Conservation (phyloP, 495 filamentous ascomycete species). For the Bacidia rubella region DNA sequence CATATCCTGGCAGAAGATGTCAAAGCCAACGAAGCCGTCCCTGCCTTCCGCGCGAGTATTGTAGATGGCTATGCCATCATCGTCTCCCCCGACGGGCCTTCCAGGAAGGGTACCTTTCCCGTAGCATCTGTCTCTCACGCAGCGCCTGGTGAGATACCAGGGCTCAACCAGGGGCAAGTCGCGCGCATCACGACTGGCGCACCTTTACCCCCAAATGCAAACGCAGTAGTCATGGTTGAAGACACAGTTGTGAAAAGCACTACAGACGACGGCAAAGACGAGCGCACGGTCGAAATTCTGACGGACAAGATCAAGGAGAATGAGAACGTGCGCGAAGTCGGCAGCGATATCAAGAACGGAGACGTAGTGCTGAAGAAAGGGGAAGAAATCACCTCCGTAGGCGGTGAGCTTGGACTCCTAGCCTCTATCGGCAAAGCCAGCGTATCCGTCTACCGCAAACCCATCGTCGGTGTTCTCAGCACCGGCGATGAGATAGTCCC, state of each 20-base stretch:
- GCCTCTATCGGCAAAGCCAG: slow-evolving; percentile 67
- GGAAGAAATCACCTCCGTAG: slow-evolving; percentile 64
- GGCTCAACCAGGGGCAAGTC: slow-evolving; percentile 58
- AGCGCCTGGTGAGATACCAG: slow-evolving; percentile 43
- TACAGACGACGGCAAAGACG: slow-evolving; percentile 71
- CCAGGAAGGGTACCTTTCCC: slow-evolving; percentile 65
- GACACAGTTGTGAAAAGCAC: slow-evolving; percentile 62
- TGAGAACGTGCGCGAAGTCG: slow-evolving; percentile 84
- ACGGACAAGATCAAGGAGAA: slow-evolving; percentile 58
- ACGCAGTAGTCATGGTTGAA: slow-evolving; percentile 94
- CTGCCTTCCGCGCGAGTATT: slow-evolving; percentile 88
- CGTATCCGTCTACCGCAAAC: slow-evolving; percentile 64
- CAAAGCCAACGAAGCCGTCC: slow-evolving; percentile 64
- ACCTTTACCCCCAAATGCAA: slow-evolving; percentile 76
- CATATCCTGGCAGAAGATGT: slow-evolving; percentile 74
- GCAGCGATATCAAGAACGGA: slow-evolving; percentile 66
- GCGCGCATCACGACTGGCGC: slow-evolving; percentile 90
- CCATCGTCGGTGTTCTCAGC: slow-evolving; percentile 74
- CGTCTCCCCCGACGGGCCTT: slow-evolving; percentile 41
- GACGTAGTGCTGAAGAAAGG: slow-evolving; percentile 59
- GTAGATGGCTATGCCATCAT: slow-evolving; percentile 91
- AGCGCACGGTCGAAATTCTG: slow-evolving; percentile 73
- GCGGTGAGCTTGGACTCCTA: slow-evolving; percentile 81
- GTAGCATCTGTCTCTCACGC: slow-evolving; percentile 83
- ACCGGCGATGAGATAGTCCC: slow-evolving; percentile 91